Evolutionary conservation across 352 stramenopile species (phyloP).

Genomic region (Pythium utonaiense): DNA sequence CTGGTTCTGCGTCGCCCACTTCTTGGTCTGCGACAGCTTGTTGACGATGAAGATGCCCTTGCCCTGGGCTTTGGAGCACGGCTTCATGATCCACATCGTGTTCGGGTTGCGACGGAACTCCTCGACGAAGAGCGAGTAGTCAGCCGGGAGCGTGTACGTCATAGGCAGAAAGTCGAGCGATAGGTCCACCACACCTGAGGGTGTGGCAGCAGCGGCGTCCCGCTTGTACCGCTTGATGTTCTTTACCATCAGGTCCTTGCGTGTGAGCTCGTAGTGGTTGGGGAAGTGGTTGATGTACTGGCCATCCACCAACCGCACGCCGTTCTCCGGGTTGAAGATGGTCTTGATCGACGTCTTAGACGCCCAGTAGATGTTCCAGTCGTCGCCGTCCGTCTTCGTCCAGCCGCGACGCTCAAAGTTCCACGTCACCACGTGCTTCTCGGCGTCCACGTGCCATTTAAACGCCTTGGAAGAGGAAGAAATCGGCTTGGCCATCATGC

Average conservation of each 20-base stretch:
- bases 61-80: constrained; percentile 84
- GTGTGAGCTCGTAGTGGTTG: constrained; percentile 91
- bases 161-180: constrained; percentile 80
- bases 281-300: constrained; percentile 87
- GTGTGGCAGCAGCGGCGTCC: constrained; percentile 31
- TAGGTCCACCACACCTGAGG: constrained; percentile 7
- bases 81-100: constrained; percentile 95
- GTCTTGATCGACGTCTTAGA: constrained; percentile 85
- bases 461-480: constrained; percentile 21
- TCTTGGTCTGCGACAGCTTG: constrained; percentile 90
- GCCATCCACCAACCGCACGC: constrained; percentile 49
- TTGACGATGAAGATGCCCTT: constrained; percentile 94
- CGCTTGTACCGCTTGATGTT: constrained; percentile 92
- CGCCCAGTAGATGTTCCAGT: constrained; percentile 95
- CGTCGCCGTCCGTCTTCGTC: constrained; percentile 76
- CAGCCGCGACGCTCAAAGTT: constrained; percentile 85
- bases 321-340: constrained; percentile 88
- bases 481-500: background rate
- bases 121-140: constrained; percentile 94
- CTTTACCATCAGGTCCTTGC: constrained; percentile 94
- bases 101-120: constrained; percentile 83
- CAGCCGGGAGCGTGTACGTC: constrained; percentile 91
- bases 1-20: constrained; percentile 75
- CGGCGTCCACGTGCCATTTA: constrained; percentile 61
- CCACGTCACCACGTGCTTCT: constrained; percentile 82